A percentile compares a stretch with the other conserved stretches of the same genome.
Conservation (phyloP, 2,329 filamentous ascomycete species). For the Botryotinia globosa region DNA sequence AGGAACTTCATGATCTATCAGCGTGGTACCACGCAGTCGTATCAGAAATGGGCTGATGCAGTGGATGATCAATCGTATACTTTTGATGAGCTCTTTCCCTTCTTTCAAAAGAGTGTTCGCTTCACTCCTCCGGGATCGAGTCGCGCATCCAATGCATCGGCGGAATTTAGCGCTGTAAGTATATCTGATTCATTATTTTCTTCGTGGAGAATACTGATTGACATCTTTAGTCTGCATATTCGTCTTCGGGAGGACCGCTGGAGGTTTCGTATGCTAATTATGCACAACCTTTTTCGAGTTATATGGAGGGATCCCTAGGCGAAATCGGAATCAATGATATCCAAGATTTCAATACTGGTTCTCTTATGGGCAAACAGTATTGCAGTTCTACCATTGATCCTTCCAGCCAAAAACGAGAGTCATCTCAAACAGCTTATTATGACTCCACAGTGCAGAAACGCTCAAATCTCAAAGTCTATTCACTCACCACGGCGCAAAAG, state of each 20-base stretch:
- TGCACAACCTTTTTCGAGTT: constrained; percentile 37
- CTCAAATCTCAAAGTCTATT: constrained; percentile 42
- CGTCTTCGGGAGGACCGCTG: constrained; percentile 37
- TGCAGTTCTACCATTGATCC: constrained; percentile 6
- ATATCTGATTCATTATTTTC: background rate
- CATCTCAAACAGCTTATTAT: constrained; percentile 12
- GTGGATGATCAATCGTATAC: constrained; percentile 45
- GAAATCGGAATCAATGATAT: constrained; percentile 36
- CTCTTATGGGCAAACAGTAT: constrained; percentile 13
- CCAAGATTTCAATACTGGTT: constrained; percentile 3
- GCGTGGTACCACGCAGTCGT: constrained; percentile 22
- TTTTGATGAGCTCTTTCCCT: constrained; percentile 46
- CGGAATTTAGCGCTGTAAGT: background rate
- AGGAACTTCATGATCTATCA: constrained; percentile 40
- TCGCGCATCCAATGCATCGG: background rate
- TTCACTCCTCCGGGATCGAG: constrained; percentile 24
- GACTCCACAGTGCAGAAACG: background rate
- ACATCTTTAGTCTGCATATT: constrained; percentile 6
- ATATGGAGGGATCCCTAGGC: constrained; percentile 42
- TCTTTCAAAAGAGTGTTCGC: constrained; percentile 40
- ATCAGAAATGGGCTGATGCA: constrained; percentile 44
- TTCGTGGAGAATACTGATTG: background rate
- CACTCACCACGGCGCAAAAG: constrained; percentile 43
- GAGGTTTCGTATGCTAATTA: constrained; percentile 45
- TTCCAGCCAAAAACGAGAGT: background rate